Evolutionary conservation across 495 filamentous ascomycete genomes (phyloP).

Genomic region (Zalerion maritima): DNA sequence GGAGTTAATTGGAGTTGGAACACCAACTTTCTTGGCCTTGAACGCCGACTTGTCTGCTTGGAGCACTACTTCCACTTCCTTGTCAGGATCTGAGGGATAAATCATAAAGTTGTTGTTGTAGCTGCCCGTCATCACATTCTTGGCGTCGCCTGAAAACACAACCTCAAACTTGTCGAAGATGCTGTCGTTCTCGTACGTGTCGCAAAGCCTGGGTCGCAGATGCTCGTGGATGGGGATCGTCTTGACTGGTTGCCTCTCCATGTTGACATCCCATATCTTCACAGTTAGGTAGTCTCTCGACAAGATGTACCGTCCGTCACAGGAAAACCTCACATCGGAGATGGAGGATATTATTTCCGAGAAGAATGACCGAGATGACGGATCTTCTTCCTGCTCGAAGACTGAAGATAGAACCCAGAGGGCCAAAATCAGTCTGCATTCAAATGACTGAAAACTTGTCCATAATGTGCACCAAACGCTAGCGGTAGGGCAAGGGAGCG

Average conservation of each 20-base stretch:
- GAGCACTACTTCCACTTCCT: constrained; percentile 92
- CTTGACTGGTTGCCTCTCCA: constrained; percentile 93
- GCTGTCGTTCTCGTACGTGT: constrained; percentile 98
- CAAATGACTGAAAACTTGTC: no score
- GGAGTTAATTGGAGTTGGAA: constrained; percentile 90
- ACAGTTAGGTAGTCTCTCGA: constrained; percentile 96
- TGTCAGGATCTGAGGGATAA: constrained; percentile 87
- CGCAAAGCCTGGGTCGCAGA: constrained; percentile 82
- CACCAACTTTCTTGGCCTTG: constrained; percentile 98
- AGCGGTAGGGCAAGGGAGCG: background rate
- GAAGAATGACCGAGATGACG: constrained; percentile 96
- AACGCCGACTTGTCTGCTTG: constrained; percentile 98
- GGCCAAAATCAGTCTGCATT: constrained; percentile 4
- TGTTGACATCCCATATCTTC: constrained; percentile 99
- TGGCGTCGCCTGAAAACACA: constrained; percentile 93
- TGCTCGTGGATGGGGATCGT: constrained; percentile 99
- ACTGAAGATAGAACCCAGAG: constrained; percentile 37
- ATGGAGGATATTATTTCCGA: constrained; percentile 99
- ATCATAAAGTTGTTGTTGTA: constrained; percentile 99
- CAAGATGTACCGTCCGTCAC: constrained; percentile 91
- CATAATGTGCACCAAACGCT: no score
- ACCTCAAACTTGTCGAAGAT: constrained; percentile 99
- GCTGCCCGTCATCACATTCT: constrained; percentile 98
- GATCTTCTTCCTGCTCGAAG: constrained; percentile 98
- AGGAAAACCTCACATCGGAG: constrained; percentile 93